Evolutionary conservation across 2,329 filamentous ascomycete genomes (phyloP), one percentile per base, ranked within the genome.

Genomic region (Phialophora verrucosa): DNA sequence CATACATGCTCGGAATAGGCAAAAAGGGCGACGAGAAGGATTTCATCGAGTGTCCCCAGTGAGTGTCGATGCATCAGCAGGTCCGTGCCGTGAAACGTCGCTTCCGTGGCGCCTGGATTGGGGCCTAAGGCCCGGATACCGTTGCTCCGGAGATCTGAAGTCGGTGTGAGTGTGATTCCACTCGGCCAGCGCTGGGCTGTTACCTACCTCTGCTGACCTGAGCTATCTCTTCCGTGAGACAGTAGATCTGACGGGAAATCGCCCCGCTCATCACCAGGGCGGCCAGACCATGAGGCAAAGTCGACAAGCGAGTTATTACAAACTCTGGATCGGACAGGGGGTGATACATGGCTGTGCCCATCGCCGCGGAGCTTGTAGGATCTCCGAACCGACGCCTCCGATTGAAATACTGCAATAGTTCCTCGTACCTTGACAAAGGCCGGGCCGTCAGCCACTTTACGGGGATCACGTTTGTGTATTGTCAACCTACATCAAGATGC

Each of bases 31-130:
- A 57, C 55, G 25, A 57, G 55, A 57, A 57, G 55, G 20, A 25
- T 57, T 27, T 57, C 55, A 7, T 57, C 55, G 20, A 57, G 55
- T 10, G 23, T 42, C 17, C 55, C 17, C 14, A 57, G 23, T 10
- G 8, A 42, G 14, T 57, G 55, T 7, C 55, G 55, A 57, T 42
- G 55, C 32, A 57, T 42, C 12, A 57, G 17, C 25, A 57, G 55
- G 55, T 57, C 32, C 17, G 55, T 44, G 25, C 35, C 44, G n/a
- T 44, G 55, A 12, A 57, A 57, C 3, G 55, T 57, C n/a, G 12
- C 25, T 17, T 57, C 55, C 7, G 29, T 42, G 20, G 55, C 55
- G 32, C 31, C 32, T n/a, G 44, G 23, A 35, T 35, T 35, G 32
- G 32, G 32, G 11, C 0, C 10, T 4, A 35, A 11, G 10, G 32